Evolutionary conservation across 345 rosid genomes (phyloP), one percentile per base, ranked within the genome.

Genomic region (Corchorus capsularis): DNA sequence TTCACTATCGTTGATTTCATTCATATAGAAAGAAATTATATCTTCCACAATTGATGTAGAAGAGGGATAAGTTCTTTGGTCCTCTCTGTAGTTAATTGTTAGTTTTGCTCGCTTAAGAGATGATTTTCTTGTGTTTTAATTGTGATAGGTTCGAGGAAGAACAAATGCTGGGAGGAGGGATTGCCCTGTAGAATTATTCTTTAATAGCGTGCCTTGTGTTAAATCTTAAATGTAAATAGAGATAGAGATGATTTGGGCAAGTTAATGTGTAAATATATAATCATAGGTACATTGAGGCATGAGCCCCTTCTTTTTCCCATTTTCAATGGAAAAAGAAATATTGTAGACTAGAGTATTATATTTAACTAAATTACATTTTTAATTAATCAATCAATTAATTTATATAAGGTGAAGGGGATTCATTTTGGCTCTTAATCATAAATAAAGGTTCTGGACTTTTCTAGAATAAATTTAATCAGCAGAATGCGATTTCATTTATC

Each of bases 41-140:
- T 55, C 60, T 57, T 3, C 35, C 14, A 59, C 9, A 14, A 32
- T 8, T 59, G 35, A 59, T 12, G 16, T 12, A 60, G 64, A 12
- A 32, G 43, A 60, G 15, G 6, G 14, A 14, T 60, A 13, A 27
- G 4, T 60, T 37, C 8, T 34, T 32, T 16, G 22, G 13, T 63
- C 20, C 6, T 22, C 15, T 27, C 6, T 7, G 15, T 14, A 14
- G 6, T 53, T 16, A 19, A 53, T 53, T 53, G 3, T 8, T 57
- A 4, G 22, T 19, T 35, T 37, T 5, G 3, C 55, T 35, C 17
- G 19, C 20, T 60, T 27, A 37, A 22, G 54, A 52, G 20, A 22
- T 43, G 7, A 34, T 45, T 43, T 65, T 59, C 41, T 5, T 67
- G 50, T 73, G 61, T 22, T 73, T 73, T 57, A 50, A 46, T 63